Evolutionary conservation across 148 eudicot genomes (phyloP).

Genomic region (Beta vulgaris): DNA sequence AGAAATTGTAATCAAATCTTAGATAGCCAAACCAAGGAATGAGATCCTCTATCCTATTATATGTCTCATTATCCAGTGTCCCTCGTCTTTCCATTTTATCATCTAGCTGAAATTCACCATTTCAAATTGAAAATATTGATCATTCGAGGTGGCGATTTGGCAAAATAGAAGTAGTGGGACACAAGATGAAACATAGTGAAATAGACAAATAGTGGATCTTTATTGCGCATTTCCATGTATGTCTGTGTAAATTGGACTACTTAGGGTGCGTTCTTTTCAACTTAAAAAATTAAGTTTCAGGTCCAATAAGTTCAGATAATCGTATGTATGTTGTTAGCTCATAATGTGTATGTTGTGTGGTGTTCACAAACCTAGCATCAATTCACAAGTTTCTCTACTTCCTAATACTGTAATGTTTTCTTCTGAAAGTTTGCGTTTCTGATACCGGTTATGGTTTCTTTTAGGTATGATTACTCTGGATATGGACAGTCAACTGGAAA

Average conservation of each 20-base stretch:
- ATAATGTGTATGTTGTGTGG: not conserved
- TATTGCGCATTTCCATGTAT: not conserved
- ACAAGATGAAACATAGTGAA: not conserved
- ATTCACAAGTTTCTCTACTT: not conserved
- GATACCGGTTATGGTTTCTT: conserved; percentile 11
- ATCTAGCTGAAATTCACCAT: not conserved
- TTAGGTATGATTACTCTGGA: conserved; percentile 96
- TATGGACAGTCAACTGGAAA: conserved; percentile 97
- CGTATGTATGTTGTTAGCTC: too few species aligned
- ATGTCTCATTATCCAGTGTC: not conserved
- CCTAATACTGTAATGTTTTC: too few species aligned
- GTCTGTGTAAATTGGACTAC: not conserved
- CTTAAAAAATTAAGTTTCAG: too few species aligned
- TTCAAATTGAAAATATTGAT: not conserved
- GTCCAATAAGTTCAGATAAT: too few species aligned
- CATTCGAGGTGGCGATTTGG: not conserved
- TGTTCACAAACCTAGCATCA: not conserved
- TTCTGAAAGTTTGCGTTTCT: conserved; percentile 2
- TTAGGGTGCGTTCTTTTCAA: too few species aligned
- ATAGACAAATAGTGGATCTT: not conserved
- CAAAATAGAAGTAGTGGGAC: not conserved
- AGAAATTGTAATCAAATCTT: not conserved
- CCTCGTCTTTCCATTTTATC: not conserved
- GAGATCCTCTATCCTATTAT: not conserved
- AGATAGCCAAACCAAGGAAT: not conserved